A percentile compares a stretch with the other conserved stretches of the same genome.
These are phyloP conservation scores for Patellifolia procumbens DNA, from an alignment of 179 eudicot genomes.

Conservation along the genomic window DNA sequence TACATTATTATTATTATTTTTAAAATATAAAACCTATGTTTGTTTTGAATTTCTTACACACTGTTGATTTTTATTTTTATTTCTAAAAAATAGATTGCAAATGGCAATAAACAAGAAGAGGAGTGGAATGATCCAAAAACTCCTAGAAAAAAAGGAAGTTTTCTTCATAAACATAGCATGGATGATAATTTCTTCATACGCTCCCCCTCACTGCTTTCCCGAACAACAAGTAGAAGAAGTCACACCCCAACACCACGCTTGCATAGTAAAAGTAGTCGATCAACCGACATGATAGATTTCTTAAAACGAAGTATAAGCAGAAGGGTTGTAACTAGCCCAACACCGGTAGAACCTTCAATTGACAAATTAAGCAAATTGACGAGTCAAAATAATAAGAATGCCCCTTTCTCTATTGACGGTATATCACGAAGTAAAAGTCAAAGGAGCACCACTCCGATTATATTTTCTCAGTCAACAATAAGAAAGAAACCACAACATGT, in stretches of 20 bases:
- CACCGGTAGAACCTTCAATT: constrained; percentile 15
- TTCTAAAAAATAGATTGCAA: neutral
- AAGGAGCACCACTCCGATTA: constrained; percentile 51
- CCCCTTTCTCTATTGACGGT: neutral
- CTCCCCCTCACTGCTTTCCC: constrained; percentile 35
- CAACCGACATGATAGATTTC: constrained; percentile 11
- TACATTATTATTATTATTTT: neutral
- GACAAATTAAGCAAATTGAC: constrained; percentile 17
- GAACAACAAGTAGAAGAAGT: constrained; percentile 32
- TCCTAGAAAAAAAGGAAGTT: constrained; percentile 1
- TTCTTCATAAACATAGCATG: constrained; percentile 17
- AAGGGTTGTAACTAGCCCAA: constrained; percentile 25
- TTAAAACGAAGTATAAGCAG: constrained; percentile 24
- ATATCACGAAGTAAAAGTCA: constrained; percentile 42
- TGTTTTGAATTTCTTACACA: neutral
- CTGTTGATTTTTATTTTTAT: neutral
- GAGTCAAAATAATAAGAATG: constrained; percentile 18
- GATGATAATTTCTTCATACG: constrained; percentile 41
- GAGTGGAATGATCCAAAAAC: constrained; percentile 31
- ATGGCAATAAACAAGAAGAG: constrained; percentile 8
- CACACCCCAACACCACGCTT: constrained; percentile 41
- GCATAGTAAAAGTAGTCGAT: constrained; percentile 25
- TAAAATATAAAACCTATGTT: neutral
- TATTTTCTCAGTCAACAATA: constrained; percentile 50
- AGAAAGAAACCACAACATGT: constrained; percentile 51